Evolutionary conservation across 805 yeast species (phyloP).

Genomic region (Cyberlindnera veronae): DNA sequence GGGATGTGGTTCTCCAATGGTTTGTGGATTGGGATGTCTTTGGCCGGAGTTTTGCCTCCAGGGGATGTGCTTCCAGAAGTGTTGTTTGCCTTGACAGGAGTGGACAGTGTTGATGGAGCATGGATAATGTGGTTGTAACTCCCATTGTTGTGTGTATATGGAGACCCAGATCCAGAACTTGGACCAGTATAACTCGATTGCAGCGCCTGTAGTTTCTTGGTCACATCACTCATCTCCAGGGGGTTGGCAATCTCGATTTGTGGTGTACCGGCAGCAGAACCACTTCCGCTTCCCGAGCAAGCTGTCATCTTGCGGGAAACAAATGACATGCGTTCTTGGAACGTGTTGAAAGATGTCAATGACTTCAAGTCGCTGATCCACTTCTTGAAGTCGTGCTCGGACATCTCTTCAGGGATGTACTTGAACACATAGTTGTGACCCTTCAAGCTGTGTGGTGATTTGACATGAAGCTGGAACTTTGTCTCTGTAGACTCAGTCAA

Average conservation of each 20-base stretch:
- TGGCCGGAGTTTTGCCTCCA: background rate
- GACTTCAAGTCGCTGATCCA: conserved; percentile 68
- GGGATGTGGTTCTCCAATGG: conserved; percentile 12
- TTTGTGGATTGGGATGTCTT: conserved; percentile 8
- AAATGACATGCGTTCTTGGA: conserved; percentile 19
- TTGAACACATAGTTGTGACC: conserved; percentile 92
- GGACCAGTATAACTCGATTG: conserved; percentile 8
- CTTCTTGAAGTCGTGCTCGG: conserved; percentile 69
- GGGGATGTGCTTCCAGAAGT: background rate
- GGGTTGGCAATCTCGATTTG: conserved; percentile 21
- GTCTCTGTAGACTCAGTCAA: conserved; percentile 77
- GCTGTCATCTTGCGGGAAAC: conserved; percentile 1
- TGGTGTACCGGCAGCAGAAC: conserved; percentile 23
- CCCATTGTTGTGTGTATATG: conserved; percentile 10
- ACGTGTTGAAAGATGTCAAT: conserved; percentile 40
- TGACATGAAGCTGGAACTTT: conserved; percentile 46
- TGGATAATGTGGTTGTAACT: conserved; percentile 6
- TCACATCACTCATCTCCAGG: conserved; percentile 18
- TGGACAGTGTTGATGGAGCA: background rate
- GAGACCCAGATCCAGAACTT: background rate
- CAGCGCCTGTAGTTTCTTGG: conserved; percentile 22
- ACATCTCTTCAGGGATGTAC: conserved; percentile 50
- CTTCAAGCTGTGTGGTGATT: conserved; percentile 65
- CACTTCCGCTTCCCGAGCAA: conserved; percentile 1
- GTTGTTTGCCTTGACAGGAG: background rate